Conservation (phyloP, 176 grass and related monocot species). For the Dactylis glomerata region DNA sequence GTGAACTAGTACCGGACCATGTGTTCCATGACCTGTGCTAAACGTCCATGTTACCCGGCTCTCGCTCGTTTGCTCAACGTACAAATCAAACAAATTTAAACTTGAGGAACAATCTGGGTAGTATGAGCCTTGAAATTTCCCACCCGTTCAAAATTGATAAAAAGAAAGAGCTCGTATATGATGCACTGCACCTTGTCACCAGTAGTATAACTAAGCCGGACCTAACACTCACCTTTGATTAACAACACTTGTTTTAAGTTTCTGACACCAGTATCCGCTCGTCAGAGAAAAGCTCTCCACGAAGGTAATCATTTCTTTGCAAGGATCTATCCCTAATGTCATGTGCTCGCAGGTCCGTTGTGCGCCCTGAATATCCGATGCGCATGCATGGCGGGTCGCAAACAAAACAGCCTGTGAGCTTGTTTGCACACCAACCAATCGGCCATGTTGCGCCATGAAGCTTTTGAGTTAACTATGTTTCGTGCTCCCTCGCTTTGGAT, state of each 20-base stretch:
- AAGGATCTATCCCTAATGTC: neutral
- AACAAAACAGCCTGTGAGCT: constrained; percentile 21
- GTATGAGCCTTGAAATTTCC: neutral
- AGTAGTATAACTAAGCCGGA: neutral
- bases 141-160: too few species aligned
- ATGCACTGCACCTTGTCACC: neutral
- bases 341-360: neutral
- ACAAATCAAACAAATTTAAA: too few species aligned
- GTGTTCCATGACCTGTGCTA: too few species aligned
- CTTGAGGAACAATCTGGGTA: too few species aligned
- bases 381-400: too few species aligned
- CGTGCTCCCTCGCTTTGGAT: neutral
- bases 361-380: neutral
- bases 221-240: neutral
- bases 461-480: neutral
- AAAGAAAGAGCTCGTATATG: neutral
- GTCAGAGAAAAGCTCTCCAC: too few species aligned
- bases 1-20: too few species aligned
- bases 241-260: neutral
- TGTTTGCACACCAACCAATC: neutral
- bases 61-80: too few species aligned
- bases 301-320: too few species aligned
- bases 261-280: too few species aligned
- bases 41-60: too few species aligned
- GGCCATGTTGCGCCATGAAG: constrained; percentile 19